Conservation (phyloP, 2,329 filamentous ascomycete genomes). For the Talaromyces piceae region DNA sequence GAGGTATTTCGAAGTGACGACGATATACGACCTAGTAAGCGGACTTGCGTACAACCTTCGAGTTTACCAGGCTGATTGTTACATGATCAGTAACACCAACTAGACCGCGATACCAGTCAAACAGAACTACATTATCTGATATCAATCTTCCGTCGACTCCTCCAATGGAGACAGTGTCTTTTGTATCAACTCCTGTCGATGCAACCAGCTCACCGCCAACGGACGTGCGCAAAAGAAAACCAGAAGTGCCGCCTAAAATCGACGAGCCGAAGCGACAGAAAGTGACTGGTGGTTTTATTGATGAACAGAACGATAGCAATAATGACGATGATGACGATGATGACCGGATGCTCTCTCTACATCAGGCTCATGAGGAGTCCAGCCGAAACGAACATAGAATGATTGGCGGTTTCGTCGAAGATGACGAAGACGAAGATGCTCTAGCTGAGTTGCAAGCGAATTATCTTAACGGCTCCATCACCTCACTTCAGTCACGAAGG, state of each 20-base stretch:
- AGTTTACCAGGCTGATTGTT: background rate
- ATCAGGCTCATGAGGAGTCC: background rate
- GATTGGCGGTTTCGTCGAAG: slow-evolving; percentile 9
- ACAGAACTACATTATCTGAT: slow-evolving; percentile 11
- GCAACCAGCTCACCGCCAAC: slow-evolving; percentile 25
- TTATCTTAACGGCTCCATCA: background rate
- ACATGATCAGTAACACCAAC: slow-evolving; percentile 32
- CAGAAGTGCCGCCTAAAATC: slow-evolving; percentile 20
- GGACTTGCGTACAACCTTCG: background rate
- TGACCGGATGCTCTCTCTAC: background rate
- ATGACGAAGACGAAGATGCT: slow-evolving; percentile 8
- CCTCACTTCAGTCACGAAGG: no score
- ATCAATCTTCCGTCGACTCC: slow-evolving; percentile 27
- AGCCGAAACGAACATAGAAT: background rate
- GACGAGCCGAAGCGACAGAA: slow-evolving; percentile 33
- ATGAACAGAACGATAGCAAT: no score
- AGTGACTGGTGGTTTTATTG: slow-evolving; percentile 35
- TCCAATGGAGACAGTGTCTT: slow-evolving; percentile 29
- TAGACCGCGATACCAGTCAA: slow-evolving; percentile 16
- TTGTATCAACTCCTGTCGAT: slow-evolving; percentile 34
- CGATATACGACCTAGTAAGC: slow-evolving; percentile 29
- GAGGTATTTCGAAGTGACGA: slow-evolving; percentile 39
- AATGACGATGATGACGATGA: slow-evolving; percentile 32
- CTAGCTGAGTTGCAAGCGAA: slow-evolving; percentile 1
- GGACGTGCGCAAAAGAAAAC: slow-evolving; percentile 35